phyloP scores from a whole-genome alignment of 257 asterid species.

The Solanum dulcamara region DNA sequence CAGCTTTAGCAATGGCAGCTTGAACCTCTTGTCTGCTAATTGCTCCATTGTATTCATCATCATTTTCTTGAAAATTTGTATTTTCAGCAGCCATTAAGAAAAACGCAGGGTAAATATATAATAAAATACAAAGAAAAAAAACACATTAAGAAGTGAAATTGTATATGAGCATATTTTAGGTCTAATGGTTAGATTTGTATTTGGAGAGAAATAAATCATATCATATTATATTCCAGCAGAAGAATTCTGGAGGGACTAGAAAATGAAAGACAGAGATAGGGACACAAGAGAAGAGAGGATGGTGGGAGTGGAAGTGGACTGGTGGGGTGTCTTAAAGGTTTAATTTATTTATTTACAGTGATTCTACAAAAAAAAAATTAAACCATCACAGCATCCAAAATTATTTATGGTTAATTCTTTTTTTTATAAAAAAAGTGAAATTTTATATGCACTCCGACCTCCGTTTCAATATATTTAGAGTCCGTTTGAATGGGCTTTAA shows the following conservation, averaged over 20 bases:
- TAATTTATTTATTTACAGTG: constrained; percentile 13
- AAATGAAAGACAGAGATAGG: neutral
- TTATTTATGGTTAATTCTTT: neutral
- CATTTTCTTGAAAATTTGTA: constrained; percentile 8
- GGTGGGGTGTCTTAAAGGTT: neutral
- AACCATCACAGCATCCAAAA: neutral
- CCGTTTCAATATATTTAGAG: too few relatives aligned
- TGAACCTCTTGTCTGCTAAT: constrained; percentile 43
- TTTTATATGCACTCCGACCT: neutral
- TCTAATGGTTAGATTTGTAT: constrained; percentile 30
- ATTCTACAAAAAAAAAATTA: neutral
- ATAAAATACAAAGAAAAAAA: neutral
- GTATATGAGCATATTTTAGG: neutral
- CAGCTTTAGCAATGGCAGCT: constrained; percentile 75
- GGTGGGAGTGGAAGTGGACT: neutral
- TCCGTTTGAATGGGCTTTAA: too few relatives aligned
- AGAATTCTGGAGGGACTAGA: constrained; percentile 20
- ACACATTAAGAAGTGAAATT: neutral
- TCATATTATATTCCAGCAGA: constrained; percentile 34
- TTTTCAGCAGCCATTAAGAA: neutral
- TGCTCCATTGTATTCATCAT: constrained; percentile 9
- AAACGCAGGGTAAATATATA: neutral
- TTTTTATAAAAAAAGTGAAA: neutral
- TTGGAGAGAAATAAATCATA: neutral
- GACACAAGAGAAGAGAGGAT: neutral